phyloP scores from a whole-genome alignment of 73 alveolate species.

The Paramecium primaurelia region DNA sequence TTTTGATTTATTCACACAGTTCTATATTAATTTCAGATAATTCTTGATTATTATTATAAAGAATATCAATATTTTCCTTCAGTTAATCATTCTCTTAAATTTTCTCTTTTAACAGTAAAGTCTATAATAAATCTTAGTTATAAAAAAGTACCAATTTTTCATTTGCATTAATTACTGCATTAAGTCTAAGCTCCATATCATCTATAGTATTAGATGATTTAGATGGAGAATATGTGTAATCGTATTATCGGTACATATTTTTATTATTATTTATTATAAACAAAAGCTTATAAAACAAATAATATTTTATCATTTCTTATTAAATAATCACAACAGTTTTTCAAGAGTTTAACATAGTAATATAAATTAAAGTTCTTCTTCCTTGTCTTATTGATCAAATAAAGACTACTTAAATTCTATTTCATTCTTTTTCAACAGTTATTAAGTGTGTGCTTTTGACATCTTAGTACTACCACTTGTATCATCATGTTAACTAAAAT shows the following conservation, averaged over 20 bases:
- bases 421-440: background rate
- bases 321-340: background rate
- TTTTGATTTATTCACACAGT: background rate
- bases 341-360: background rate
- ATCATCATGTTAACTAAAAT: conserved; percentile 17
- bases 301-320: background rate
- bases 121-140: background rate
- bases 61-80: background rate
- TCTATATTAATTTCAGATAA: background rate
- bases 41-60: background rate
- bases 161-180: conserved; percentile 1
- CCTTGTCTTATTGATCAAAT: conserved; percentile 3
- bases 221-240: background rate
- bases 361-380: background rate
- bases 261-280: background rate
- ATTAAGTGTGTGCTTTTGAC: background rate
- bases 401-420: background rate
- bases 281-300: background rate
- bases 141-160: conserved; percentile 33
- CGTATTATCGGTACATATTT: background rate
- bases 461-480: conserved; percentile 12
- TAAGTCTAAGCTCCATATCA: conserved; percentile 2
- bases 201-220: background rate
- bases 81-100: conserved; percentile 3
- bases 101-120: background rate